A percentile compares a stretch with the other conserved stretches of the same genome.
Evolutionary conservation across 257 asterid genomes (phyloP).

Genomic region (Petrea volubilis): DNA sequence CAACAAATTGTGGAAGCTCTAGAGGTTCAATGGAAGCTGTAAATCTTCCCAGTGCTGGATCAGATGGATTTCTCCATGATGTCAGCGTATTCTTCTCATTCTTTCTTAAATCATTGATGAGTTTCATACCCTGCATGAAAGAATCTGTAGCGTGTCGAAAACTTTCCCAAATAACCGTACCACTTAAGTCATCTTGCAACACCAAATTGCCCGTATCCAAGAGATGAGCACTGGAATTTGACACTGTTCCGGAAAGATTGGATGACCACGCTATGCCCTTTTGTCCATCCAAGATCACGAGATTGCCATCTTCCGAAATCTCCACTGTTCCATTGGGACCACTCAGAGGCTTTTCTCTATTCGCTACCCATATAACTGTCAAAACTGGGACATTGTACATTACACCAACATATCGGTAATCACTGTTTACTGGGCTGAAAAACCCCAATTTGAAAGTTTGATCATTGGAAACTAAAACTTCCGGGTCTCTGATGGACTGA

Average conservation of each 20-base stretch:
- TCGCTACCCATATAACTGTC: conserved; percentile 56
- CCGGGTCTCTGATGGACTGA: conserved; percentile 34
- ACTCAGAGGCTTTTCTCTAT: conserved; percentile 38
- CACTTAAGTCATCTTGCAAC: conserved; percentile 12
- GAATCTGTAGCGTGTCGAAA: conserved; percentile 20
- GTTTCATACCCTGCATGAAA: neutral
- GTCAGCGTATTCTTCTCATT: neutral
- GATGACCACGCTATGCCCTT: conserved; percentile 32
- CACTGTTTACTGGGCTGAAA: conserved; percentile 39
- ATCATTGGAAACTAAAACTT: conserved; percentile 29
- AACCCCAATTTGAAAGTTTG: conserved; percentile 42
- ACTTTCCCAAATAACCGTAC: conserved; percentile 9
- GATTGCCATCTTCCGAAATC: conserved; percentile 31
- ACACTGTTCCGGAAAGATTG: neutral
- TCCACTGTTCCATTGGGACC: conserved; percentile 31
- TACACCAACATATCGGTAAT: conserved; percentile 46
- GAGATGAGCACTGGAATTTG: conserved; percentile 33
- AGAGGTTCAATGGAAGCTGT: conserved; percentile 27
- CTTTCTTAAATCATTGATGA: conserved; percentile 5
- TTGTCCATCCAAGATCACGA: conserved; percentile 37
- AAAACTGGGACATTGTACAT: conserved; percentile 33
- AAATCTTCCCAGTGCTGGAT: conserved; percentile 51
- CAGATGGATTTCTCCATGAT: conserved; percentile 45
- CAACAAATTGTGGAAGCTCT: neutral
- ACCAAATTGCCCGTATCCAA: conserved; percentile 38